A percentile compares a stretch with the other conserved stretches of the same genome.
Evolutionary conservation across 805 yeast genomes (phyloP).

Genomic region (Yamadazyma ubonensis): DNA sequence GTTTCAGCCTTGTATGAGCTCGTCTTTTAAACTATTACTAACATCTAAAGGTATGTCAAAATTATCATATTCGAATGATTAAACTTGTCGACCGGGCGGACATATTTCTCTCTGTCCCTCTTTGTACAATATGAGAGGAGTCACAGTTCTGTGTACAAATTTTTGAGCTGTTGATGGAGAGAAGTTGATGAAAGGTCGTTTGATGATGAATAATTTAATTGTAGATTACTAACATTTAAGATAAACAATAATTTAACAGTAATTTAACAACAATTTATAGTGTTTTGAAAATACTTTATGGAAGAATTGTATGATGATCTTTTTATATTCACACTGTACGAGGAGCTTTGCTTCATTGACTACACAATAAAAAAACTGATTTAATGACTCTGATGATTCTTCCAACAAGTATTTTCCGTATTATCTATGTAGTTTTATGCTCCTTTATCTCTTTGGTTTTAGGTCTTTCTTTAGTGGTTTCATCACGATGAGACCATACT

Average conservation of each 20-base stretch:
- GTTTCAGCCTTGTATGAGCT: conserved; percentile 57
- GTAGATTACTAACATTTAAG: conserved; percentile 4
- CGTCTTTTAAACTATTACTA: conserved; percentile 15
- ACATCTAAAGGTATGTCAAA: conserved; percentile 19
- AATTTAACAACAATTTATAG: conserved; percentile 6
- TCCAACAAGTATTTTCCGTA: background rate
- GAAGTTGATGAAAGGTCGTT: conserved; percentile 48
- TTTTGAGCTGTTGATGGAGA: conserved; percentile 38
- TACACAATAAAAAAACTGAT: conserved; percentile 41
- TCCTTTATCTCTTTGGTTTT: no score
- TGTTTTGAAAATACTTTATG: background rate
- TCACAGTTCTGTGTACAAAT: conserved; percentile 47
- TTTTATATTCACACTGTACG: conserved; percentile 48
- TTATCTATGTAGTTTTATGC: no score
- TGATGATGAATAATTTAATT: conserved; percentile 26
- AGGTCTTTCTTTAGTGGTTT: no score
- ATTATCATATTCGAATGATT: conserved; percentile 30
- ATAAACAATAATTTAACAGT: no score
- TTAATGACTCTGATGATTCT: conserved; percentile 45
- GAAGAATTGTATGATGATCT: conserved; percentile 35
- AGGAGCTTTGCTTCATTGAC: conserved; percentile 39
- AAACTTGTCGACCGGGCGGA: conserved; percentile 54
- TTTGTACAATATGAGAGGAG: conserved; percentile 45
- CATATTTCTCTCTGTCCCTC: conserved; percentile 42
- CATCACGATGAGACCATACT: background rate